Evolutionary conservation across 2,329 filamentous ascomycete species (phyloP).

Genomic region (Hymenoscyphus scutula): DNA sequence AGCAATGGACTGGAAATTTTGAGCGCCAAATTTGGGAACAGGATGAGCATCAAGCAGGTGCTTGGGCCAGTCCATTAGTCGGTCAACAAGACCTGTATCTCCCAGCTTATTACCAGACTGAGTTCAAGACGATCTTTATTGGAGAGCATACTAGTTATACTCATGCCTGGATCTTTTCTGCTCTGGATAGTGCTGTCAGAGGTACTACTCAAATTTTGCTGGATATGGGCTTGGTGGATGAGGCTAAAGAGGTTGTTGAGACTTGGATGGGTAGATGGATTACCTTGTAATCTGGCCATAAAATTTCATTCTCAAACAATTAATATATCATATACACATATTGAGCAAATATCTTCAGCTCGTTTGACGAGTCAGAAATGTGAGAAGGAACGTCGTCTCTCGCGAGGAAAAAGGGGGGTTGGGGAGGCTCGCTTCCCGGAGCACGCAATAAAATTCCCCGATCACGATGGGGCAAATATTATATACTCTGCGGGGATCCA

Average conservation of each 20-base stretch:
- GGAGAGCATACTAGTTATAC: slow-evolving; percentile 70
- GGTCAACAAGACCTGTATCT: slow-evolving; percentile 69
- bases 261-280: slow-evolving; percentile 68
- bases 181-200: slow-evolving; percentile 65
- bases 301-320: background rate
- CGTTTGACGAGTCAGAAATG: too few relatives aligned
- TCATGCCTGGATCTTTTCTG: slow-evolving; percentile 68
- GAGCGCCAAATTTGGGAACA: slow-evolving; percentile 64
- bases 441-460: too few relatives aligned
- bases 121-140: slow-evolving; percentile 61
- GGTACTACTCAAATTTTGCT: slow-evolving; percentile 63
- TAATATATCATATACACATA: background rate
- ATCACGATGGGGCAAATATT: too few relatives aligned
- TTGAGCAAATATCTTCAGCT: background rate
- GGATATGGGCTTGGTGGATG: slow-evolving; percentile 65
- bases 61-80: slow-evolving; percentile 59
- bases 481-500: too few relatives aligned
- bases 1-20: slow-evolving; percentile 64
- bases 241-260: slow-evolving; percentile 61
- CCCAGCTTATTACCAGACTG: slow-evolving; percentile 70
- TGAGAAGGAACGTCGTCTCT: too few relatives aligned
- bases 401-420: too few relatives aligned
- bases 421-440: too few relatives aligned
- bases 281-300: background rate
- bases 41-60: slow-evolving; percentile 59